Evolutionary conservation across 2,329 filamentous ascomycete genomes (phyloP).

Genomic region (Cercospora janseana): DNA sequence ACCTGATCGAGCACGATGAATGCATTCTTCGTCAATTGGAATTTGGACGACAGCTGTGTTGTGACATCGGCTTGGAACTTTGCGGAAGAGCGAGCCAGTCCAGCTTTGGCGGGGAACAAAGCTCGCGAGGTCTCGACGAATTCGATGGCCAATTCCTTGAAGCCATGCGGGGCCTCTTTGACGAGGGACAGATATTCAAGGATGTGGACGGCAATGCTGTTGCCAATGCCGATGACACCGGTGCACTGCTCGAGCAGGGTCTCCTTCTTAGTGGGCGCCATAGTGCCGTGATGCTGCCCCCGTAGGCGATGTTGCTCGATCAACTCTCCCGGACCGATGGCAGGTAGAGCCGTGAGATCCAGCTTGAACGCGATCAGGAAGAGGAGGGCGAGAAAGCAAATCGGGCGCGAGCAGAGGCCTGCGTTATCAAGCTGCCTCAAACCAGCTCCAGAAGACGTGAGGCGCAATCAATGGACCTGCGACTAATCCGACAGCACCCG

Average conservation of each 20-base stretch:
- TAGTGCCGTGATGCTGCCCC: constrained; percentile 3
- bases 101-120: constrained; percentile 67
- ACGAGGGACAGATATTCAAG: constrained; percentile 61
- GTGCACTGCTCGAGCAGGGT: constrained; percentile 54
- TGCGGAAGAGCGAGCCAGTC: constrained; percentile 55
- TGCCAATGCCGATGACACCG: constrained; percentile 59
- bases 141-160: constrained; percentile 61
- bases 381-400: constrained; percentile 8
- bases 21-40: constrained; percentile 59
- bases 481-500: neutral
- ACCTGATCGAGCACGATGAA: constrained; percentile 64
- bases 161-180: constrained; percentile 55
- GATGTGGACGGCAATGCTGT: constrained; percentile 64
- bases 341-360: constrained; percentile 2
- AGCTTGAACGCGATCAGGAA: constrained; percentile 5
- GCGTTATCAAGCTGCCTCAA: constrained; percentile 3
- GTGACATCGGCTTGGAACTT: constrained; percentile 60
- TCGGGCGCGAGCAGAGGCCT: constrained; percentile 1
- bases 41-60: constrained; percentile 63
- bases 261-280: constrained; percentile 38
- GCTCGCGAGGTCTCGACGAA: constrained; percentile 67
- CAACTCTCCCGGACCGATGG: constrained; percentile 5
- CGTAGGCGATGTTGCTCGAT: constrained; percentile 1
- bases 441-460: neutral
- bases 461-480: constrained; percentile 7